Percentiles rank a stretch among this genome's conserved stretches.
These are phyloP conservation scores for Penicillium sp. DNA, from an alignment of 2,329 filamentous ascomycete genomes.

Conservation along the genomic window DNA sequence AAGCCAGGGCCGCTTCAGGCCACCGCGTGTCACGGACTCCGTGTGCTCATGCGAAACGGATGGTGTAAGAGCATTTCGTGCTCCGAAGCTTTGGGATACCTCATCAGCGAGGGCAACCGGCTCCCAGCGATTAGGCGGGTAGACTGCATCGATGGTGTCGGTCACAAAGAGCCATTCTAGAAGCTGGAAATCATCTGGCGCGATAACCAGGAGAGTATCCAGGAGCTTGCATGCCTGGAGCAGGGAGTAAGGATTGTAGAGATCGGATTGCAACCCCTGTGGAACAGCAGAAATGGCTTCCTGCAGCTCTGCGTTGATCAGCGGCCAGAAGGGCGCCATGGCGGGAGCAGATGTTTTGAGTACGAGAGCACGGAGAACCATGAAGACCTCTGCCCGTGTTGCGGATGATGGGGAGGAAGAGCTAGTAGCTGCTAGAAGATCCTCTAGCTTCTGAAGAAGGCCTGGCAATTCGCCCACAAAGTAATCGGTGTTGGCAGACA, in stretches of 20 bases:
- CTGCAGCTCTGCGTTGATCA: conserved; percentile 83
- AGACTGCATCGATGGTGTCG: conserved; percentile 94
- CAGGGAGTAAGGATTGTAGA: conserved; percentile 73
- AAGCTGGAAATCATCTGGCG: conserved; percentile 96
- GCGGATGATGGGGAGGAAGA: conserved; percentile 89
- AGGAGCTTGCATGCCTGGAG: conserved; percentile 93
- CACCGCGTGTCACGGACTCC: conserved; percentile 25
- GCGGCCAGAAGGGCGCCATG: conserved; percentile 83
- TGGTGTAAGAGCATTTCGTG: conserved; percentile 33
- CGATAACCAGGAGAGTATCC: conserved; percentile 80
- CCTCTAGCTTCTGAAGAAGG: conserved; percentile 80
- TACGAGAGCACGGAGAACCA: conserved; percentile 79
- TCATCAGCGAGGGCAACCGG: conserved; percentile 80
- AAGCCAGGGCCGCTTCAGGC: conserved; percentile 43
- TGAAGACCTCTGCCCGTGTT: conserved; percentile 85
- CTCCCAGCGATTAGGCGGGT: conserved; percentile 69
- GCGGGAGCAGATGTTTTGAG: conserved; percentile 78
- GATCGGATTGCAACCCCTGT: conserved; percentile 69
- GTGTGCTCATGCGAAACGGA: conserved; percentile 28
- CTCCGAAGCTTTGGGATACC: conserved; percentile 72
- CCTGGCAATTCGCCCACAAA: conserved; percentile 74
- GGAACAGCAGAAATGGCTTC: conserved; percentile 74
- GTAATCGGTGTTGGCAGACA: conserved; percentile 74
- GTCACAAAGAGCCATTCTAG: conserved; percentile 97
- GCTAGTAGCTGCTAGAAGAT: conserved; percentile 78